phyloP scores from a whole-genome alignment of 2,329 filamentous ascomycete species.

The Beauveria varroae region DNA sequence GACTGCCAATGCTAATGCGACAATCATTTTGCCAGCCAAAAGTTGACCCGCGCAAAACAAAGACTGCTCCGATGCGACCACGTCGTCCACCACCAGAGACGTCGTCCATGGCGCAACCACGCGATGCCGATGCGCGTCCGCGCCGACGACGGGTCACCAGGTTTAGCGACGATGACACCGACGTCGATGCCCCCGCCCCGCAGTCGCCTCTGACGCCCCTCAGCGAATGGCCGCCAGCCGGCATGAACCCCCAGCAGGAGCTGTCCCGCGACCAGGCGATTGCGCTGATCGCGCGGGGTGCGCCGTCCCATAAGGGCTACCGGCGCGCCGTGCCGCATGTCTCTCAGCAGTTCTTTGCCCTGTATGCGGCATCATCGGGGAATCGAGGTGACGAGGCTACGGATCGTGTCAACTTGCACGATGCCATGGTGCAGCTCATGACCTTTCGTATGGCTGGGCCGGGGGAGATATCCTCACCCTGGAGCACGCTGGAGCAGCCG shows the following conservation, averaged over 20 bases:
- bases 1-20: neutral
- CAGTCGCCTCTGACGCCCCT: constrained; percentile 24
- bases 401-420: constrained; percentile 43
- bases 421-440: constrained; percentile 52
- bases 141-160: neutral
- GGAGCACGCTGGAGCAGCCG: constrained; percentile 68
- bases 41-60: neutral
- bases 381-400: constrained; percentile 33
- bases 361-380: constrained; percentile 44
- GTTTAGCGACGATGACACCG: constrained; percentile 1
- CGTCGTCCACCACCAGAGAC: constrained; percentile 3
- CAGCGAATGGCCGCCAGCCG: constrained; percentile 50
- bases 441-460: constrained; percentile 41
- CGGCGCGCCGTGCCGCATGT: constrained; percentile 46
- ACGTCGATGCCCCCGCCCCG: neutral
- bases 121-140: neutral
- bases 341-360: constrained; percentile 44
- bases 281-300: constrained; percentile 51
- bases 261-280: constrained; percentile 47
- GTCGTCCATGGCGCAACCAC: constrained; percentile 1
- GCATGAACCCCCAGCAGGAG: constrained; percentile 40
- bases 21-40: neutral
- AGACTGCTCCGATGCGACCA: neutral
- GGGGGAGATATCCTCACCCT: constrained; percentile 42
- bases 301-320: constrained; percentile 48